phyloP scores from a whole-genome alignment of 1,139 yeast species.

The Debaryomyces psychrophilus region DNA sequence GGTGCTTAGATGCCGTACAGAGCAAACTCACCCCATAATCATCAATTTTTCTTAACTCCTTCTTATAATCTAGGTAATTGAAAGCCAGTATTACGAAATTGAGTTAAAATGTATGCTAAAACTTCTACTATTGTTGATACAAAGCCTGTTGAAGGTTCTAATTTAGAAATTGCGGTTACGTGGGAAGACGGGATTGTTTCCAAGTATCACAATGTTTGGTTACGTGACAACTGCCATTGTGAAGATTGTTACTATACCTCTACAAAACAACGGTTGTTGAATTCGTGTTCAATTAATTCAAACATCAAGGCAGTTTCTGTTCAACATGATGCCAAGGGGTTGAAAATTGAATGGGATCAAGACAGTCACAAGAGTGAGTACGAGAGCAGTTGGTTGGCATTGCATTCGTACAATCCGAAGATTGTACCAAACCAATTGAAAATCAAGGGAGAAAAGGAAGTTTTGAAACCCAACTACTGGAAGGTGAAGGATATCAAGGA shows the following conservation, averaged over 20 bases:
- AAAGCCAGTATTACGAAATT: not conserved
- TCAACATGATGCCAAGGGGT: constrained; percentile 17
- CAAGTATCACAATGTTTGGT: constrained; percentile 59
- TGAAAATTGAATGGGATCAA: constrained; percentile 49
- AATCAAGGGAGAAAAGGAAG: constrained; percentile 31
- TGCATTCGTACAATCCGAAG: constrained; percentile 64
- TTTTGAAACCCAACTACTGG: constrained; percentile 48
- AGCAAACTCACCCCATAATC: constrained; percentile 1
- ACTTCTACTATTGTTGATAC: constrained; percentile 1
- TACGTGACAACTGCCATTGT: constrained; percentile 73
- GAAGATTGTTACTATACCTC: constrained; percentile 57
- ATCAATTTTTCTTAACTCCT: not conserved
- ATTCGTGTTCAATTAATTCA: constrained; percentile 57
- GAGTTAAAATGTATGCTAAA: not conserved
- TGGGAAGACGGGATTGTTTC: constrained; percentile 19
- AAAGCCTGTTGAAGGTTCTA: not conserved
- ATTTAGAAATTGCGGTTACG: constrained; percentile 9
- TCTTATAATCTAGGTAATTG: not conserved
- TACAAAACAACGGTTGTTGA: constrained; percentile 67
- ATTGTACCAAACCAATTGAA: constrained; percentile 35
- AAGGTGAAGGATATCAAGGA: constrained; percentile 46
- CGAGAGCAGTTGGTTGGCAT: constrained; percentile 53
- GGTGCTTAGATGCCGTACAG: constrained; percentile 1
- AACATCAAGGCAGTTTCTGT: constrained; percentile 43
- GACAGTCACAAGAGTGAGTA: constrained; percentile 55